A percentile compares a stretch with the other conserved stretches of the same genome.
phyloP scores from a whole-genome alignment of 805 yeast species.

The Saccharomyces eubayanus region DNA sequence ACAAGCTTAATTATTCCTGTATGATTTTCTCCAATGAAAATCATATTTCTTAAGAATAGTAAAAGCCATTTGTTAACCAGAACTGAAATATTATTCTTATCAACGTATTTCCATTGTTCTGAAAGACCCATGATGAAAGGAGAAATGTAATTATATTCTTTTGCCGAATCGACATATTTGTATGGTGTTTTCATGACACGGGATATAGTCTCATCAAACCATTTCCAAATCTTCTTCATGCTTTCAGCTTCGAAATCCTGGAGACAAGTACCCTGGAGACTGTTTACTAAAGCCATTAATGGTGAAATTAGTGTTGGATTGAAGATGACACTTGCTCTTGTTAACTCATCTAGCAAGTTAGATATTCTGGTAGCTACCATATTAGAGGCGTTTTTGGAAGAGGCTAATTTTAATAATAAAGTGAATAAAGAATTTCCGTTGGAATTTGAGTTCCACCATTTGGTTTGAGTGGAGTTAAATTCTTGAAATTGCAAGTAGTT shows the following conservation, averaged over 20 bases:
- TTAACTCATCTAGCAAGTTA: constrained; percentile 41
- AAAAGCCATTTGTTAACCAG: constrained; percentile 42
- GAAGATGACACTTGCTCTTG: constrained; percentile 48
- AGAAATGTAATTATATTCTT: constrained; percentile 34
- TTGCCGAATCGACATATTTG: constrained; percentile 63
- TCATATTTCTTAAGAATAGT: constrained; percentile 39
- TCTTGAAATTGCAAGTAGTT: constrained; percentile 56
- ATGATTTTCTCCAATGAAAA: constrained; percentile 54
- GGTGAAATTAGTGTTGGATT: constrained; percentile 47
- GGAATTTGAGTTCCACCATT: constrained; percentile 68
- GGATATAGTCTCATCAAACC: constrained; percentile 69
- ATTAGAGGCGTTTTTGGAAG: constrained; percentile 24
- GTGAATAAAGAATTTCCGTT: constrained; percentile 56
- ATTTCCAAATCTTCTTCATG: constrained; percentile 41
- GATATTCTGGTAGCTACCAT: constrained; percentile 38
- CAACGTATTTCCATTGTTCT: constrained; percentile 63
- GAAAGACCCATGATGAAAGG: constrained; percentile 49
- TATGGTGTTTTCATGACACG: constrained; percentile 71
- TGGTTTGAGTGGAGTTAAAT: constrained; percentile 42
- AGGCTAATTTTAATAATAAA: constrained; percentile 48
- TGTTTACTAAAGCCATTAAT: constrained; percentile 42
- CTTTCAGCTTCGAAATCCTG: constrained; percentile 7
- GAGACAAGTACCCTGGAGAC: constrained; percentile 32
- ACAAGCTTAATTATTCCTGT: constrained; percentile 11
- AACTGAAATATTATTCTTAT: constrained; percentile 19